phyloP scores from a whole-genome alignment of 495 filamentous ascomycete genomes.

The Parathielavia hyrcaniae region DNA sequence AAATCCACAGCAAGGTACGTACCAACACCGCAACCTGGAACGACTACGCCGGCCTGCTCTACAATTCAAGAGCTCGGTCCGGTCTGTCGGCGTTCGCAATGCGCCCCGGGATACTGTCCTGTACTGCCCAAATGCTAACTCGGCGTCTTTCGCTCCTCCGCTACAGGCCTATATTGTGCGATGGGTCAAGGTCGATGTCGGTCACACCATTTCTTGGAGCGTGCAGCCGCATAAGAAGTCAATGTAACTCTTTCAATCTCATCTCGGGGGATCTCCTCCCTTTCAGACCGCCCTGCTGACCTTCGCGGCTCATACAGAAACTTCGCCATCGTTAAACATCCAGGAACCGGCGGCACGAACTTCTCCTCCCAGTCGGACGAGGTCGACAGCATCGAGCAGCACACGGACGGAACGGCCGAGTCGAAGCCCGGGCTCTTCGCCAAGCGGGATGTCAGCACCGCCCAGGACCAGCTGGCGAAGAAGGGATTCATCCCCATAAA shows the following conservation, averaged over 20 bases:
- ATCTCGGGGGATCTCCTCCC: background rate
- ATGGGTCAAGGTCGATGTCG: conserved; percentile 85
- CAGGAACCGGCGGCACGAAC: conserved; percentile 58
- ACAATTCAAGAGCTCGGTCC: background rate
- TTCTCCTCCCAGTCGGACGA: conserved; percentile 48
- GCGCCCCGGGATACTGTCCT: background rate
- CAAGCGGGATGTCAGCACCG: conserved; percentile 52
- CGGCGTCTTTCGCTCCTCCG: background rate
- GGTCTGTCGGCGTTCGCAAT: background rate
- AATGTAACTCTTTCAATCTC: conserved; percentile 46
- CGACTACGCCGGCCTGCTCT: conserved; percentile 1
- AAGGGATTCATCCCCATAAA: conserved; percentile 81
- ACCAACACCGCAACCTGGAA: background rate
- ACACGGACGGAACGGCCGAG: conserved; percentile 40
- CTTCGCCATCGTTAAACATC: conserved; percentile 96
- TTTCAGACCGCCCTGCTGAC: conserved; percentile 3
- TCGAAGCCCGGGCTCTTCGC: conserved; percentile 36
- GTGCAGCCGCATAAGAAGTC: conserved; percentile 96
- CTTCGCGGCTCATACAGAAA: conserved; percentile 47
- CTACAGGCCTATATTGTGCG: conserved; percentile 89
- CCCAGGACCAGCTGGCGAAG: conserved; percentile 72
- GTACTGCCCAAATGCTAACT: conserved; percentile 14
- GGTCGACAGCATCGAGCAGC: conserved; percentile 37
- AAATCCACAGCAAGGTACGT: conserved; percentile 92
- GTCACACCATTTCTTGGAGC: conserved; percentile 94